Evolutionary conservation across 345 rosid genomes (phyloP).

Genomic region (Moricandia moricandioides): DNA sequence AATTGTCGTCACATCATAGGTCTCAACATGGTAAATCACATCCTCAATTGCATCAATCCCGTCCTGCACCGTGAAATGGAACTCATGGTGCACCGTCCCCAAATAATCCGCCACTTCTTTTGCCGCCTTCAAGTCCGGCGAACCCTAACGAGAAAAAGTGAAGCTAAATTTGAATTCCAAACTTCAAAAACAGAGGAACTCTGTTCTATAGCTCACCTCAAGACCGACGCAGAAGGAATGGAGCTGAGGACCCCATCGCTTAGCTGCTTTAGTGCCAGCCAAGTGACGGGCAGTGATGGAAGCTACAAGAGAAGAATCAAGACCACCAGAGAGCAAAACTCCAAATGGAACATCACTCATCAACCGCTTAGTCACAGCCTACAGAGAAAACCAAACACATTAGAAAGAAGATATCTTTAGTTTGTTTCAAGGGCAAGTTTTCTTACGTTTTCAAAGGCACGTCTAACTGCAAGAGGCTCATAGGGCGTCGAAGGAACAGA

Average conservation of each 20-base stretch:
- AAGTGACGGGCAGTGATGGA: conserved; percentile 79
- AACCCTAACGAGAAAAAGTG: conserved; percentile 30
- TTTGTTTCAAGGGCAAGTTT: not conserved
- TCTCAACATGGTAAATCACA: conserved; percentile 85
- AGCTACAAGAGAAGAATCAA: conserved; percentile 91
- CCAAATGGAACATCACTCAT: conserved; percentile 96
- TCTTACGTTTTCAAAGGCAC: conserved; percentile 70
- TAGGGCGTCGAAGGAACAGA: conserved; percentile 70
- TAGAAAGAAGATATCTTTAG: not conserved
- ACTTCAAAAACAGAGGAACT: not conserved
- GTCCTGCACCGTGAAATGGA: conserved; percentile 89
- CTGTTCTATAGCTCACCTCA: conserved; percentile 37
- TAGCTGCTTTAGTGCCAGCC: conserved; percentile 65
- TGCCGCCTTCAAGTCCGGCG: conserved; percentile 85
- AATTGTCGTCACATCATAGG: conserved; percentile 84
- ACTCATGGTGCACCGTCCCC: conserved; percentile 92
- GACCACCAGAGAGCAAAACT: conserved; percentile 89
- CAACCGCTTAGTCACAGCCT: conserved; percentile 92
- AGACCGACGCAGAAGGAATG: conserved; percentile 91
- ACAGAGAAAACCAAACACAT: not conserved
- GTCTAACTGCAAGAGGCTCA: conserved; percentile 67
- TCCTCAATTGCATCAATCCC: conserved; percentile 96
- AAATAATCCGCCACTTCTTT: conserved; percentile 85
- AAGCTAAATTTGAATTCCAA: not conserved
- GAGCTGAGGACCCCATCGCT: conserved; percentile 81